These are phyloP conservation scores for Fusarium anguioides DNA, from an alignment of 2,329 filamentous ascomycete species.

Conservation along the genomic window DNA sequence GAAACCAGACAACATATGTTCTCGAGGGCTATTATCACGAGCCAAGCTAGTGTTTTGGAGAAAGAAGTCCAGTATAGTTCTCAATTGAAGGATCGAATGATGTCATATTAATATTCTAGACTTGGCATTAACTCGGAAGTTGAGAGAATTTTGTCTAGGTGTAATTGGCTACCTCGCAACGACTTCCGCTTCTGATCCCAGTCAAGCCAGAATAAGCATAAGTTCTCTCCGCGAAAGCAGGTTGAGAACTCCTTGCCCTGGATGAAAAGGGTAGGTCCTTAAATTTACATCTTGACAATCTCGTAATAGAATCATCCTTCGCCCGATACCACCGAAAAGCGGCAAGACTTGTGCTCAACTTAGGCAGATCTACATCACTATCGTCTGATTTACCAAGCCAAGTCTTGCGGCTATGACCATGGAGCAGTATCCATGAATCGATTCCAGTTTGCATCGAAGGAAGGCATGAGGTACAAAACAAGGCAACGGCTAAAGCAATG, in stretches of 20 bases:
- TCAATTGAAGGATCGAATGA: too few species aligned
- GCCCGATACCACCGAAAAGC: neutral
- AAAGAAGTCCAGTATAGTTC: too few species aligned
- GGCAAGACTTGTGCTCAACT: neutral
- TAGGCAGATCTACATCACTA: neutral
- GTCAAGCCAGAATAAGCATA: too few species aligned
- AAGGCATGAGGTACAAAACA: too few species aligned
- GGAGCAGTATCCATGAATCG: neutral
- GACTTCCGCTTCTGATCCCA: too few species aligned
- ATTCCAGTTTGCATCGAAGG: neutral
- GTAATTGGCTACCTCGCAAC: neutral
- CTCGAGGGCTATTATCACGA: too few species aligned
- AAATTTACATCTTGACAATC: neutral
- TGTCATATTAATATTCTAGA: too few species aligned
- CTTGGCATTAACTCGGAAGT: too few species aligned
- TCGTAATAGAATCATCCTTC: neutral
- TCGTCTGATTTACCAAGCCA: too few species aligned
- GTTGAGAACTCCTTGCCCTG: neutral
- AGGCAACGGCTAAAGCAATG: neutral
- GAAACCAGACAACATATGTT: too few species aligned
- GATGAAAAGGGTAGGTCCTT: neutral
- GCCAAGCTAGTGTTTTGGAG: too few species aligned
- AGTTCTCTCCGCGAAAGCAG: neutral
- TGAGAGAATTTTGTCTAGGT: too few species aligned
- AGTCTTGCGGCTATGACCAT: neutral